Base-by-base conservation (phyloP, 345 rosid species). In the Anastatica hierochuntica region DNA sequence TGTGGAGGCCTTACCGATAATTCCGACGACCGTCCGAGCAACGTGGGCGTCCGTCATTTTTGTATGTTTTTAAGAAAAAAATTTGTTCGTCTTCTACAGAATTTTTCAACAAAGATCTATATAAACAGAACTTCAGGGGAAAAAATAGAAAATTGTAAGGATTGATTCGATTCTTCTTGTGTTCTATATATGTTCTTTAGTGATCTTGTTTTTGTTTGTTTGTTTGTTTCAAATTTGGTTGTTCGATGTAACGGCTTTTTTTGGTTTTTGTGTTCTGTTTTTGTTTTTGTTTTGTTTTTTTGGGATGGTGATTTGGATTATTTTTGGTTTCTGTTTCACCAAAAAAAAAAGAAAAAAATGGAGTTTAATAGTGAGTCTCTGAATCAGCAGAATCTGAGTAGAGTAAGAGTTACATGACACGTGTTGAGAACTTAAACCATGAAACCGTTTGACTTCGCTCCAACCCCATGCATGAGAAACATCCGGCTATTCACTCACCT, bases 11-110 rank as follows among this genome's bases (percentile, higher is more conserved):
- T 68, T 49, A 84, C 94, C 94, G 37, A 79, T 38, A 31, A 81
- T 58, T 49, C 89, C 94, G 7, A 81, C 48, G 27, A 72, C 14
- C 46, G 89, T 81, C 46, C 94, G 62, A 34, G 44, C 38, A 1
- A 52, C 10, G 14, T 47, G 50, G 12, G 49, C 44, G 53, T 69
- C 56, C 43, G 59, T 43, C 70, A 66, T 66, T 24, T 7, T 24
- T 24, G 27, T 7, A 3, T 24, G 27, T 3, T 24, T n/a, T n/a
- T n/a, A n/a, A n/a, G n/a, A n/a, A n/a, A 7, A 24, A 24, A 3
- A 24, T 24, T 24, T 3, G 3, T 24, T 24, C 6, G 27, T 24
- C 6, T 24, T 24, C n/a, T n/a, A n/a, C n/a, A n/a, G n/a, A n/a
- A 24, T 24, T 24, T 24, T 24, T 24, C 6, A 10, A 13, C 14